Base-by-base conservation (phyloP, 768 basidiomycete species). In the Trichaptum fuscoviolaceum region DNA sequence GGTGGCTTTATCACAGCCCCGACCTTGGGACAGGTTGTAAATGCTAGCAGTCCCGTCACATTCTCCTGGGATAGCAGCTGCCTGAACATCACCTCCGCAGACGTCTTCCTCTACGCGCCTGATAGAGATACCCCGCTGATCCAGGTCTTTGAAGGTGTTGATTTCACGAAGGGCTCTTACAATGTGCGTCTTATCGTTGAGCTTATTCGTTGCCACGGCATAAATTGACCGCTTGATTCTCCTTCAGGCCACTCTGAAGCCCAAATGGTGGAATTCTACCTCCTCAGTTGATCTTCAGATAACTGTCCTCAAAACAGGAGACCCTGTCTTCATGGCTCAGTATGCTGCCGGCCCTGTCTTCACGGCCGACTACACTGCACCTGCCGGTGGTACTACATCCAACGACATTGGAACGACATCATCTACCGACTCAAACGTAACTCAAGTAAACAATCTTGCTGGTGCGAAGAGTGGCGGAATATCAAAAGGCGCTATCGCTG, bases 221-320 rank as follows among this genome's bases (percentile, higher is more conserved):
- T 61, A 12, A 61, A 25, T 34, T 25, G 10, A 25, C 25, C 57
- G 20, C 2, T 15, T 34, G 24, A 15, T 23, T 23, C 36, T 15
- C n/a, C 20, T 34, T 8, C 63, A 79, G 58, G 77, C 85, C 1
- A 73, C 72, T 20, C 73, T 93, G 58, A 73, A 84, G 65, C 86
- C 91, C 1, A 78, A 81, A 23, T 92, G 91, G 90, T 93, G 90
- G 89, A 87, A 90, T 66, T 72, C 83, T 0, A 83, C 87, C 6
- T 58, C 77, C 1, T 72, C 78, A 0, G 74, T 82, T 36, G 71
- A 73, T 1, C 82, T 92, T 20, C 88, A 92, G 71, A 72, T 93
- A 66, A 75, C 78, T 61, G 87, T 92, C 71, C 80, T 91, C 58
- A 70, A 82, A 1, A 70, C 80, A 7, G 84, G 83, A 25, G 67